These are phyloP conservation scores for Magnusiomyces fungicola DNA, from an alignment of 1,139 yeast genomes.

Conservation along the genomic window DNA sequence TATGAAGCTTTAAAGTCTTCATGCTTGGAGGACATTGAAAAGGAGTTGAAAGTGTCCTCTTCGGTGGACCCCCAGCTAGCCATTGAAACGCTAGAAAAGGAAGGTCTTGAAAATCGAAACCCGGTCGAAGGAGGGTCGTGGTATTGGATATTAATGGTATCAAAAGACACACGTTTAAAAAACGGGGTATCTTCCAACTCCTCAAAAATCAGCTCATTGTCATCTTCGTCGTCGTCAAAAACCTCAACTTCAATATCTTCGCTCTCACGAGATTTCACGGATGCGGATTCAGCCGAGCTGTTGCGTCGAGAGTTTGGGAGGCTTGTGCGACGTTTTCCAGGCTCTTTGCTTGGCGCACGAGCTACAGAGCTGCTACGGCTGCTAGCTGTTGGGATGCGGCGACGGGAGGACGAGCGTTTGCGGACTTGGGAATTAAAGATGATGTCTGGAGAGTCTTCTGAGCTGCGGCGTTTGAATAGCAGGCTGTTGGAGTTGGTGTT, in stretches of 20 bases:
- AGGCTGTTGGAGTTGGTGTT: conserved; percentile 12
- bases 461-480: conserved; percentile 6
- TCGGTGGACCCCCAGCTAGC: background rate
- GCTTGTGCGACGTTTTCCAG: background rate
- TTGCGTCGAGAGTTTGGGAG: no score
- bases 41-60: conserved; percentile 20
- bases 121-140: background rate
- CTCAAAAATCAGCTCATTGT: background rate
- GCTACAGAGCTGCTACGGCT: background rate
- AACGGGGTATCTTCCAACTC: conserved; percentile 16
- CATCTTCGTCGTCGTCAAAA: background rate
- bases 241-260: background rate
- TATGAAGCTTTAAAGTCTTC: conserved; percentile 17
- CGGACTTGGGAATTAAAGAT: background rate
- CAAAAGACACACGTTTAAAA: conserved; percentile 24
- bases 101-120: conserved; percentile 5
- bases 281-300: no score
- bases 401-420: background rate
- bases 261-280: background rate
- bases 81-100: conserved; percentile 2
- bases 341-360: background rate
- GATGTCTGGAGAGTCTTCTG: background rate
- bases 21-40: conserved; percentile 24
- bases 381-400: conserved; percentile 1
- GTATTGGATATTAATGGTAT: conserved; percentile 19